A percentile compares a stretch with the other conserved stretches of the same genome.
Conservation (phyloP, 768 basidiomycete genomes). For the Rhizopogon vinicolor region DNA sequence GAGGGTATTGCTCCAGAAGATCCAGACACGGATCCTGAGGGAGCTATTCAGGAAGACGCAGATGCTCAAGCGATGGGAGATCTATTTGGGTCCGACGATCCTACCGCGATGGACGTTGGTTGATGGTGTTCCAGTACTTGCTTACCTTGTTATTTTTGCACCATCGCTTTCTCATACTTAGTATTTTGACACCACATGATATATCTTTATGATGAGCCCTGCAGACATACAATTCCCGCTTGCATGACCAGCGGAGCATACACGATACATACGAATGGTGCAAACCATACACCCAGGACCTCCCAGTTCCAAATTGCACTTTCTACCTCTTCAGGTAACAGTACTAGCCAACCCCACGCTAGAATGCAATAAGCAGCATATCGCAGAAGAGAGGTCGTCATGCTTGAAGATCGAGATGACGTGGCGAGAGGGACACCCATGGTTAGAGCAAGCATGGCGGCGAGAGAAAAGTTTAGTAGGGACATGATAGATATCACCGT, state of each 20-base stretch:
- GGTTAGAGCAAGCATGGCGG: slow-evolving; percentile 60
- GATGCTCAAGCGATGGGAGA: slow-evolving; percentile 23
- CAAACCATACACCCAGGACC: slow-evolving; percentile 76
- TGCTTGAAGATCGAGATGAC: slow-evolving; percentile 16
- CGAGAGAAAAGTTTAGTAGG: slow-evolving; percentile 91
- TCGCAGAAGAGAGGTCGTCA: slow-evolving; percentile 24
- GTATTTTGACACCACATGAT: not conserved
- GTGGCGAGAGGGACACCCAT: slow-evolving; percentile 63
- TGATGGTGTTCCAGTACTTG: slow-evolving; percentile 4
- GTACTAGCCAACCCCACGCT: slow-evolving; percentile 56
- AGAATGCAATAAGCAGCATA: slow-evolving; percentile 40
- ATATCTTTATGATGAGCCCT: slow-evolving; percentile 20
- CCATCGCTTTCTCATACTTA: not conserved
- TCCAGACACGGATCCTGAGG: slow-evolving; percentile 37
- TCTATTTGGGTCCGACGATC: slow-evolving; percentile 47
- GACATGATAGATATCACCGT: slow-evolving; percentile 82
- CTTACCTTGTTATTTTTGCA: not conserved
- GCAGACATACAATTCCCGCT: slow-evolving; percentile 53
- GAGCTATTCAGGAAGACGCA: slow-evolving; percentile 32
- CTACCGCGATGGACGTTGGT: slow-evolving; percentile 28
- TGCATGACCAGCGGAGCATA: slow-evolving; percentile 74
- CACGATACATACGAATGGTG: slow-evolving; percentile 76
- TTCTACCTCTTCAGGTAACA: slow-evolving; percentile 38
- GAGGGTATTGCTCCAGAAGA: slow-evolving; percentile 50
- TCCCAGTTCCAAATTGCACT: slow-evolving; percentile 74